Conservation (phyloP, 345 rosid genomes). For the Bretschneidera sinensis region DNA sequence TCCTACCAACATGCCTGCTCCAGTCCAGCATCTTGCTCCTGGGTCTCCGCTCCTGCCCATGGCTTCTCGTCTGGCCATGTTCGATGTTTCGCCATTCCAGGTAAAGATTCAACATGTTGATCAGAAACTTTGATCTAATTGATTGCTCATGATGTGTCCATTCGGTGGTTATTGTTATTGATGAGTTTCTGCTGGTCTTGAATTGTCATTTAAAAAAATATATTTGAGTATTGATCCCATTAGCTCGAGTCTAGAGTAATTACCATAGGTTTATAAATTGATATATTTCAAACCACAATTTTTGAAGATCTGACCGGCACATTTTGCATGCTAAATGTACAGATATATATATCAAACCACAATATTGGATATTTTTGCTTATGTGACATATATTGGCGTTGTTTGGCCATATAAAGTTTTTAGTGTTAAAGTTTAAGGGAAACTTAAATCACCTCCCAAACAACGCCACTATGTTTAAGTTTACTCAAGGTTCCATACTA, state of each 20-base stretch:
- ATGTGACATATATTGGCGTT: too few species aligned
- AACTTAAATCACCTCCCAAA: too few species aligned
- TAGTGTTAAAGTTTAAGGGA: too few species aligned
- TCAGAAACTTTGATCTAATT: neutral
- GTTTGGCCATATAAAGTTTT: too few species aligned
- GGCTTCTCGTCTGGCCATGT: slow-evolving; percentile 80
- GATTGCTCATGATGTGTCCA: neutral
- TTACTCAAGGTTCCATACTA: too few species aligned
- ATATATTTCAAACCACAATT: too few species aligned
- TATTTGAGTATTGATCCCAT: neutral
- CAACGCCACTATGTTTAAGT: too few species aligned
- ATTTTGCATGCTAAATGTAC: too few species aligned
- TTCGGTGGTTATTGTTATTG: neutral
- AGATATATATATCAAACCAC: too few species aligned
- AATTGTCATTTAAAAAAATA: neutral
- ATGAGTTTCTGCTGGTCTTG: neutral
- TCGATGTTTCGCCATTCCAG: slow-evolving; percentile 95
- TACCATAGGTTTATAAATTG: too few species aligned
- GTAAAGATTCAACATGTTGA: slow-evolving; percentile 29
- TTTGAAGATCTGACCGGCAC: neutral
- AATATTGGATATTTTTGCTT: too few species aligned
- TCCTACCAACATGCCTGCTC: slow-evolving; percentile 48
- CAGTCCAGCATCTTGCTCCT: slow-evolving; percentile 77
- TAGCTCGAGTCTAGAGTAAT: too few species aligned
- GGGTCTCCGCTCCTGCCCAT: slow-evolving; percentile 69